These are phyloP conservation scores for Diaporthe ilicicola DNA, from an alignment of 2,329 filamentous ascomycete species.

Conservation along the genomic window DNA sequence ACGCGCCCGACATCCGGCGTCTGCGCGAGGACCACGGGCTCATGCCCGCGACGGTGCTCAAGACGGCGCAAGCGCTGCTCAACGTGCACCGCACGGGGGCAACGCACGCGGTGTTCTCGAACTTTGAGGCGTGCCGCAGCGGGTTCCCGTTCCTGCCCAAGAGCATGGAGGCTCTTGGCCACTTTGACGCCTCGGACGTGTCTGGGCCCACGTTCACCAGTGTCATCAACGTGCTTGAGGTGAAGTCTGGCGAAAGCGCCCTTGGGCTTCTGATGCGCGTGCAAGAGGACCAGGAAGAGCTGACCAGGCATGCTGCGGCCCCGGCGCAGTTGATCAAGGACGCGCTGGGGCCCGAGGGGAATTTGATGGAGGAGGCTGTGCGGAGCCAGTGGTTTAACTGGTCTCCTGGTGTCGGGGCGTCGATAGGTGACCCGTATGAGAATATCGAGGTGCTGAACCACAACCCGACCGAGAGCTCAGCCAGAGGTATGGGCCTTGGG, in stretches of 20 bases:
- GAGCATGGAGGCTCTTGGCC: background rate
- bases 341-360: background rate
- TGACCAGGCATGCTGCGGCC: background rate
- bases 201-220: background rate
- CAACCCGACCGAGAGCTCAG: slow-evolving; percentile 1
- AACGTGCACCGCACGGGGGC: background rate
- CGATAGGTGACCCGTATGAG: background rate
- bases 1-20: background rate
- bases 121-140: slow-evolving; percentile 3
- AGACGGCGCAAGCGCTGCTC: background rate
- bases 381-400: slow-evolving; percentile 6
- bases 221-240: background rate
- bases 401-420: slow-evolving; percentile 4
- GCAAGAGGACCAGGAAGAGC: background rate
- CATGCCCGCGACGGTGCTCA: background rate
- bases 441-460: background rate
- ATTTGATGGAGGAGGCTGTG: background rate
- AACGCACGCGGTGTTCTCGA: background rate
- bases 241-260: background rate
- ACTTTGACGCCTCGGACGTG: background rate
- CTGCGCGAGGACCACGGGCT: background rate
- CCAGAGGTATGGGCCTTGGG: background rate
- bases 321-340: background rate
- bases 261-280: background rate
- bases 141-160: background rate